Percentiles rank a stretch among this genome's conserved stretches.
Evolutionary conservation across 495 filamentous ascomycete genomes (phyloP).

Genomic region (Daldinia grandis): DNA sequence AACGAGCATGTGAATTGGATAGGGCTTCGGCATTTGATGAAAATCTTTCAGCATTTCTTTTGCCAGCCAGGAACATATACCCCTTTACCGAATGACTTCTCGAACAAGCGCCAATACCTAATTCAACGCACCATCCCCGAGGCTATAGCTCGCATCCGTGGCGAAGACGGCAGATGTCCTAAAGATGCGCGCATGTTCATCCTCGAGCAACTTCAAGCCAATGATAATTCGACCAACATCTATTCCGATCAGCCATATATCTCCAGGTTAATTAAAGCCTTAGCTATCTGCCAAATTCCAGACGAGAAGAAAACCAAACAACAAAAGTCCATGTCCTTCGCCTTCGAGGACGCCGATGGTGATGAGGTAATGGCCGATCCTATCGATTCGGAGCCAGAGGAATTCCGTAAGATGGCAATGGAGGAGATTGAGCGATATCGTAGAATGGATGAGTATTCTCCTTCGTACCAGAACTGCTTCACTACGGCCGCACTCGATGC

Average conservation of each 20-base stretch:
- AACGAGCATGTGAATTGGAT: slow-evolving; percentile 71
- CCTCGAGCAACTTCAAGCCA: slow-evolving; percentile 86
- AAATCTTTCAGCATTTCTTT: slow-evolving; percentile 86
- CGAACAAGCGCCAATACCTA: slow-evolving; percentile 79
- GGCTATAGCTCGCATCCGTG: slow-evolving; percentile 79
- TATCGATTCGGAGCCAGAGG: slow-evolving; percentile 49
- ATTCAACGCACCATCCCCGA: slow-evolving; percentile 82
- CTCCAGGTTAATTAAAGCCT: slow-evolving; percentile 77
- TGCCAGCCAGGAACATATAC: slow-evolving; percentile 71
- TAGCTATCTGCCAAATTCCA: slow-evolving; percentile 78
- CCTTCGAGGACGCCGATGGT: slow-evolving; percentile 44
- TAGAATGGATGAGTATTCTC: slow-evolving; percentile 92
- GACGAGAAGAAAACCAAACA: slow-evolving; percentile 60
- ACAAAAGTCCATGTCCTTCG: slow-evolving; percentile 50
- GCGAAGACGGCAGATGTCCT: slow-evolving; percentile 78
- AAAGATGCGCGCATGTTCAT: slow-evolving; percentile 78
- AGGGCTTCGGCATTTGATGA: slow-evolving; percentile 82
- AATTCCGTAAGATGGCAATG: slow-evolving; percentile 73
- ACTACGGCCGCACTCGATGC: slow-evolving; percentile 84
- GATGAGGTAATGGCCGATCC: slow-evolving; percentile 47
- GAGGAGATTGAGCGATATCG: slow-evolving; percentile 90
- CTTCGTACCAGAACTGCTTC: slow-evolving; percentile 90
- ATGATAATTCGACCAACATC: slow-evolving; percentile 88
- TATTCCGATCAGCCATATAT: slow-evolving; percentile 91
- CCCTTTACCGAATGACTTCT: slow-evolving; percentile 87